Base-by-base conservation (phyloP, 208 protist species). In the Trypanosoma mega region DNA sequence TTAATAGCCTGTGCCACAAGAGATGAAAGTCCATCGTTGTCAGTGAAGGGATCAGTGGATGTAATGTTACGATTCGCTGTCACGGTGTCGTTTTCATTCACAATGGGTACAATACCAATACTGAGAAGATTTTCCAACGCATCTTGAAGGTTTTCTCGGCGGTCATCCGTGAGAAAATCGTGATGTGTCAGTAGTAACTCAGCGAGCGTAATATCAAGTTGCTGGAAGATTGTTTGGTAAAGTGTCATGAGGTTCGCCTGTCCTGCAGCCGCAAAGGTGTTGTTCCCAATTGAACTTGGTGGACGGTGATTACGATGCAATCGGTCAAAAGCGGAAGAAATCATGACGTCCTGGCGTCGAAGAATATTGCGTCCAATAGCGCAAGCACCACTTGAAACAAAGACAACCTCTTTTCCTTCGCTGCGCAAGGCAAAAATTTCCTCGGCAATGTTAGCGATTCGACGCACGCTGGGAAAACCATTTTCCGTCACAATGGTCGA, bases 21-120 rank as follows among this genome's bases (percentile, higher is more conserved):
- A 18, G 72, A 70, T 18, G 85, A 79, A 21, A 88, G 70, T 3
- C 44, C 52, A 63, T 92, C 85, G 39, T 92, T 92, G 58, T 92
- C 78, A 11, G 52, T 67, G 50, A 66, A 70, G 29, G 60, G 45
- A 36, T 68, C 47, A 30, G 68, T 58, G 6, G 33, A 45, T 8
- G 30, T 45, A 37, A 37, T 60, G 12, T 57, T 24, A 33, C 58
- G 45, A 36, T 64, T 64, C 26, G 56, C 34, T n/a, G 33, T 48
- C 16, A 83, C 67, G 24, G 74, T 80, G 64, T 92, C 85, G 52
- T 92, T 92, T 72, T 92, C 85, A 57, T 92, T 92, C 44, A 92
- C 43, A 50, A 92, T 73, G 24, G 85, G 85, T 20, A 92, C 47
- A 36, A 80, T 61, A 16, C 74, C 72, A 20, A 66, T 20, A 16